Evolutionary conservation across 2,329 filamentous ascomycete genomes (phyloP).

Genomic region (Paraconiothyrium brasiliense): DNA sequence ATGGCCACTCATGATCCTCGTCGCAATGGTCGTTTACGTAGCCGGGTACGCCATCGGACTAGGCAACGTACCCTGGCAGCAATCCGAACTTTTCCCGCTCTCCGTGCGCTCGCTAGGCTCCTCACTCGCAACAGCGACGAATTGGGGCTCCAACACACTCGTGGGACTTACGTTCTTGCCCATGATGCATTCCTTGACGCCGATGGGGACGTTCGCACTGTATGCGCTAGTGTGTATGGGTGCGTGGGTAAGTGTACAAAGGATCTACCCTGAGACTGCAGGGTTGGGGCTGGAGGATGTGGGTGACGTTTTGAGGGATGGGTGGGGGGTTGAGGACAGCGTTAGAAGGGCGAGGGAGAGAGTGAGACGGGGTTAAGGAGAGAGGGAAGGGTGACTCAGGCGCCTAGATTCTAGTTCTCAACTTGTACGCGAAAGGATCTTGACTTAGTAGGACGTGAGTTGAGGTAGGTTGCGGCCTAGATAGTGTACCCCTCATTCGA

Average conservation of each 20-base stretch:
- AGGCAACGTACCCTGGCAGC: conserved; percentile 95
- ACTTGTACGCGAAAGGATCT: too few species aligned
- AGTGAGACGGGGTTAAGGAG: background rate
- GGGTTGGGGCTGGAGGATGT: conserved; percentile 85
- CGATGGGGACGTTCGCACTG: conserved; percentile 80
- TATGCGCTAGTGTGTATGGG: conserved; percentile 76
- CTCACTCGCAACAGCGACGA: conserved; percentile 79
- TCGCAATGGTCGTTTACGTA: conserved; percentile 83
- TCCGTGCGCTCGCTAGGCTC: conserved; percentile 77
- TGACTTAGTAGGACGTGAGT: too few species aligned
- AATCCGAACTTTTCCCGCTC: conserved; percentile 87
- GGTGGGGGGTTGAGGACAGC: conserved; percentile 69
- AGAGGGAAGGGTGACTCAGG: too few species aligned
- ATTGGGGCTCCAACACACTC: conserved; percentile 87
- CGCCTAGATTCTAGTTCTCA: too few species aligned
- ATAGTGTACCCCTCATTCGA: too few species aligned
- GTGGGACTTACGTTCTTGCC: conserved; percentile 88
- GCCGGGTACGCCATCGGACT: conserved; percentile 86
- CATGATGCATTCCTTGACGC: conserved; percentile 79
- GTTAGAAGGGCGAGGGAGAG: conserved; percentile 31
- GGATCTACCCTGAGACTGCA: conserved; percentile 86
- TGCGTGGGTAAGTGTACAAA: conserved; percentile 75
- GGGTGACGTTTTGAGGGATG: conserved; percentile 72
- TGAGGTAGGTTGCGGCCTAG: too few species aligned
- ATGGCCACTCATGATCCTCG: conserved; percentile 66